phyloP scores from a whole-genome alignment of 2,329 filamentous ascomycete genomes.

The Aspergillus carbonarius region DNA sequence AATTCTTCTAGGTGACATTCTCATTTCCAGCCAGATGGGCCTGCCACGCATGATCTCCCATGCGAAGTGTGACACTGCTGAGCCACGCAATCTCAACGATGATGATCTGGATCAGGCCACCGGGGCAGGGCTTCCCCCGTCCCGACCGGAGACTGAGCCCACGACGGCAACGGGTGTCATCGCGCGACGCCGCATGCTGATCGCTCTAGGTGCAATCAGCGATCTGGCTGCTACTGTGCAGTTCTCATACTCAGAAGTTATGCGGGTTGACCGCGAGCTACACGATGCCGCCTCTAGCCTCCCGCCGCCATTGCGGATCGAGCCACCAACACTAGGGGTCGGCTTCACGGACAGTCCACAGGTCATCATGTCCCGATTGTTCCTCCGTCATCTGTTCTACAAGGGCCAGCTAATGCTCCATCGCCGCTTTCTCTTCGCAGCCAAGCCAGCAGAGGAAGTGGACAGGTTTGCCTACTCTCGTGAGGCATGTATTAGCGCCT shows the following conservation, averaged over 20 bases:
- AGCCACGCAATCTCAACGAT: conserved; percentile 59
- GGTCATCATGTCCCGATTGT: conserved; percentile 23
- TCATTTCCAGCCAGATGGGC: conserved; percentile 63
- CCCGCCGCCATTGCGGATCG: conserved; percentile 16
- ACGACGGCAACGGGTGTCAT: conserved; percentile 44
- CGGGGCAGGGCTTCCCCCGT: conserved; percentile 47
- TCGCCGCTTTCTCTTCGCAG: conserved; percentile 11
- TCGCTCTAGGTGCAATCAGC: conserved; percentile 30
- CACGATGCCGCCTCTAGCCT: conserved; percentile 21
- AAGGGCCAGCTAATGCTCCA: conserved; percentile 27
- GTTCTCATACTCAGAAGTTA: conserved; percentile 32
- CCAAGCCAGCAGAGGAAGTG: too few species aligned
- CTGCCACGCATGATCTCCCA: conserved; percentile 60
- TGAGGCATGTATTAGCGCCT: conserved; percentile 47
- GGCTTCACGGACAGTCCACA: conserved; percentile 24
- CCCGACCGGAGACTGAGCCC: conserved; percentile 53
- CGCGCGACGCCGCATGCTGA: conserved; percentile 32
- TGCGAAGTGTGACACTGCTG: conserved; percentile 57
- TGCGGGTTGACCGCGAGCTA: conserved; percentile 29
- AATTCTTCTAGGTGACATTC: conserved; percentile 54
- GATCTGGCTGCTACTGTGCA: conserved; percentile 25
- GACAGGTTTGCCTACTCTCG: conserved; percentile 38
- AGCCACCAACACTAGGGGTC: conserved; percentile 11
- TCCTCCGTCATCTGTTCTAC: conserved; percentile 22
- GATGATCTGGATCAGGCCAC: conserved; percentile 56